phyloP scores from a whole-genome alignment of 2,329 filamentous ascomycete genomes.

The Aspergillus aculeatinus region DNA sequence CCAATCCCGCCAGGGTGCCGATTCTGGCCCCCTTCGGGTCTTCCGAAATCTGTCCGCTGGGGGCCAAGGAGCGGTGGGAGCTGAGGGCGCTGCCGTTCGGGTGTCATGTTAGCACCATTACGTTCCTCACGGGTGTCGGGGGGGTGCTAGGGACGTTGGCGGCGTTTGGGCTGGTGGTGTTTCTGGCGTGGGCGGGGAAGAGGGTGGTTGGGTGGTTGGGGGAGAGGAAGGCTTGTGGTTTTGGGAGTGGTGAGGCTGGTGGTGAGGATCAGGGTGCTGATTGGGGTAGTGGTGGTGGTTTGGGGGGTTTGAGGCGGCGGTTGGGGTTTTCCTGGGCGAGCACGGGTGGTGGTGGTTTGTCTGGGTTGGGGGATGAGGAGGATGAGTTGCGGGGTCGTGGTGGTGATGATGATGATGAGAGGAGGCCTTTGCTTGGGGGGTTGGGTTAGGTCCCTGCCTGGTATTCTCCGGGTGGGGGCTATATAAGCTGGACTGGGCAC shows the following conservation, averaged over 20 bases:
- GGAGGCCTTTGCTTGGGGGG: constrained; percentile 27
- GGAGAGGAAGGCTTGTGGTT: constrained; percentile 3
- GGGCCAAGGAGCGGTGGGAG: constrained; percentile 43
- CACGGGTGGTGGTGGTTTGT: neutral
- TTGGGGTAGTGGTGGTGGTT: neutral
- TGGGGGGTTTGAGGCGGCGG: neutral
- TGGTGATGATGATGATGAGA: constrained; percentile 25
- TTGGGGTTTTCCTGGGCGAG: neutral
- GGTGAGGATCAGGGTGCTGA: neutral
- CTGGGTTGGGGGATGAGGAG: constrained; percentile 12
- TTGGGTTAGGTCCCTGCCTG: neutral
- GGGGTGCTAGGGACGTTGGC: constrained; percentile 32
- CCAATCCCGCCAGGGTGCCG: constrained; percentile 36
- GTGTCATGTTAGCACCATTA: constrained; percentile 43
- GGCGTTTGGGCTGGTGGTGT: constrained; percentile 21
- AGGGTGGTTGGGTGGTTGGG: constrained; percentile 13
- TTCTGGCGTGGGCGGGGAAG: constrained; percentile 19
- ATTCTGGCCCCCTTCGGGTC: constrained; percentile 40
- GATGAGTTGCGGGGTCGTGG: neutral
- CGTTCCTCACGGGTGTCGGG: constrained; percentile 36
- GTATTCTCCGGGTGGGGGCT: too few relatives aligned
- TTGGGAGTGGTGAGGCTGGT: neutral
- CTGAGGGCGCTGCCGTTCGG: constrained; percentile 40
- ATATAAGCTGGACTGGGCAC: neutral
- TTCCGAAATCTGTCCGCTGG: constrained; percentile 40